Evolutionary conservation across 768 basidiomycete species (phyloP).

Genomic region (Boletellus emodensis): DNA sequence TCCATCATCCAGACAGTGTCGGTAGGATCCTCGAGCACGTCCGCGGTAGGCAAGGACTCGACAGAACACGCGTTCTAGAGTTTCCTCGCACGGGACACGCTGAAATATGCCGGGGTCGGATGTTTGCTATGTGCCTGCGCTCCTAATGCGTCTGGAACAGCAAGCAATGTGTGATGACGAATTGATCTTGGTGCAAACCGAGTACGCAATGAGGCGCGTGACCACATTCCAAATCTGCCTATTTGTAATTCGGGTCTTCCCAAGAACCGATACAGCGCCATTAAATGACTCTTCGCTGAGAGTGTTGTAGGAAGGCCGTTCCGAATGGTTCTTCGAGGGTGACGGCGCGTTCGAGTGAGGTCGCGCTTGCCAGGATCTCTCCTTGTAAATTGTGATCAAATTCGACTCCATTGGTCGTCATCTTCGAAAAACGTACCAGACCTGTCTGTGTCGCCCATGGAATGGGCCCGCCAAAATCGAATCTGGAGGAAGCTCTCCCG

Average conservation of each 20-base stretch:
- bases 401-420: slow-evolving; percentile 3
- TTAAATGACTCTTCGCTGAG: slow-evolving; percentile 4
- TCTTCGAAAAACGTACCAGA: neutral
- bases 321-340: slow-evolving; percentile 13
- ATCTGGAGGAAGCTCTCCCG: slow-evolving; percentile 1
- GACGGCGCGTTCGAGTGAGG: slow-evolving; percentile 1
- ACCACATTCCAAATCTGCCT: slow-evolving; percentile 5
- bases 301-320: slow-evolving; percentile 6
- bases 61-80: slow-evolving; percentile 79
- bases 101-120: slow-evolving; percentile 1
- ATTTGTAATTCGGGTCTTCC: neutral
- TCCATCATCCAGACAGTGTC: slow-evolving; percentile 78
- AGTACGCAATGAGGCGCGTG: slow-evolving; percentile 1
- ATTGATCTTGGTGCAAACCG: slow-evolving; percentile 15
- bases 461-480: slow-evolving; percentile 6
- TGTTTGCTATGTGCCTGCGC: slow-evolving; percentile 1
- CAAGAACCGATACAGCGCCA: too few relatives aligned
- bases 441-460: neutral
- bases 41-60: slow-evolving; percentile 78
- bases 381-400: neutral
- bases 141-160: slow-evolving; percentile 3
- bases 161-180: neutral
- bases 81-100: neutral
- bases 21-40: slow-evolving; percentile 86
- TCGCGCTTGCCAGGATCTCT: neutral